Base-by-base conservation (phyloP, 2,329 filamentous ascomycete genomes). In the Colletotrichum theobromicola region DNA sequence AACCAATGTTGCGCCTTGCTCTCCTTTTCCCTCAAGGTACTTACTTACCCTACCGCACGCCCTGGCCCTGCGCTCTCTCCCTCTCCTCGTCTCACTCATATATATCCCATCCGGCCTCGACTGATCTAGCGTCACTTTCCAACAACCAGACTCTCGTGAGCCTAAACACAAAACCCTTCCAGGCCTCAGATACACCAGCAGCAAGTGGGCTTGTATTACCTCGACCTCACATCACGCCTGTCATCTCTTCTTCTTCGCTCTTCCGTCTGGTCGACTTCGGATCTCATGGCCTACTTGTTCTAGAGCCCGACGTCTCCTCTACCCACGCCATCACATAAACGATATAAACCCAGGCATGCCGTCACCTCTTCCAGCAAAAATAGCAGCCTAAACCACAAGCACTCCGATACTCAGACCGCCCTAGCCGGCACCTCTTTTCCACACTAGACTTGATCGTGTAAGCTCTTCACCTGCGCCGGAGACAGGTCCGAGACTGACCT, bases 1-100 rank as follows among this genome's bases (percentile, higher is more conserved):
- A 69, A 73, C 69, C 73, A 67, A 73, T 69, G 64, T 75, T 75
- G 63, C 73, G 73, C 64, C 67, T 69, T 68, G 64, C 70, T 69
- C 67, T 57, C 60, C 65, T 46, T 69, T 61, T 32, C 65, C 34
- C 42, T 34, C 70, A 21, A 69, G 70, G 65, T 72, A 63, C 70
- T 28, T 72, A 63, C 70, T 28, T 72, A 57, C 64, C 70, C 70
- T 72, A 72, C 70, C 70, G 57, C 46, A 68, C 70, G 65, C 65
- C 70, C 57, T 72, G 65, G 70, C 65, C 71, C 67, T 46, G 42
- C 42, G 42, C n/a, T 50, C 42, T 70, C 60, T 68, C 50, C 50
- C 60, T 66, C 61, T 46, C 28, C 42, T 58, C 50, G 64, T 74
- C 70, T 74, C 73, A 75, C 73, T 74, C 70, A 65, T 75, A 75